Percentiles rank a stretch among this genome's conserved stretches.
phyloP scores from a whole-genome alignment of 768 basidiomycete species.

The Rhizopogon vinicolor region DNA sequence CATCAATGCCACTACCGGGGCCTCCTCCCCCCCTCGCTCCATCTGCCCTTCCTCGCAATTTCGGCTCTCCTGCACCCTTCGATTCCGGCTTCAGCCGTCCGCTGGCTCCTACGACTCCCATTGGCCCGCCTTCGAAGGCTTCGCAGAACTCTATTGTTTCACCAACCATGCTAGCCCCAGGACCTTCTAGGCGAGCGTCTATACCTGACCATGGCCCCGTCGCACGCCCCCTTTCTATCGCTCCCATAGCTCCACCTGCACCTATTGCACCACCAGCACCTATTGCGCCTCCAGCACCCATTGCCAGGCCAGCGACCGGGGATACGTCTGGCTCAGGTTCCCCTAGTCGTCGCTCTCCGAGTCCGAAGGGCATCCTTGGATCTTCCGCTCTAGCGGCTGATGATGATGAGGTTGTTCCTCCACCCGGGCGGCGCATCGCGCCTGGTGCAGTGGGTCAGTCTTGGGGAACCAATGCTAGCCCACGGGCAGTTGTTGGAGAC shows the following conservation, averaged over 20 bases:
- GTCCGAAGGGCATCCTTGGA: conserved; percentile 65
- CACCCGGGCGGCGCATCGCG: conserved; percentile 39
- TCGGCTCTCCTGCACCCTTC: conserved; percentile 47
- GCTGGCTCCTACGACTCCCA: conserved; percentile 41
- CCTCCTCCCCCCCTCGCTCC: conserved; percentile 46
- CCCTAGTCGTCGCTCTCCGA: conserved; percentile 44
- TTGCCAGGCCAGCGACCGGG: conserved; percentile 45
- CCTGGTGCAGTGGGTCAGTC: conserved; percentile 39
- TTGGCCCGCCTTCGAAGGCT: conserved; percentile 47
- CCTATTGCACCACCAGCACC: conserved; percentile 68
- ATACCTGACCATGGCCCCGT: conserved; percentile 45
- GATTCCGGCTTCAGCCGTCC: conserved; percentile 45
- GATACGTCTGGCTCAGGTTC: conserved; percentile 51
- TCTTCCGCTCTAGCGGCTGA: conserved; percentile 76
- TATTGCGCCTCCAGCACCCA: conserved; percentile 66
- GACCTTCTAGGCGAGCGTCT: conserved; percentile 44
- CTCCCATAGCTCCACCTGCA: conserved; percentile 55
- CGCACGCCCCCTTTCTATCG: conserved; percentile 36
- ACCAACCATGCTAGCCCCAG: conserved; percentile 39
- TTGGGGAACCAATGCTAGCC: conserved; percentile 45
- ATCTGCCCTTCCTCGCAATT: conserved; percentile 50
- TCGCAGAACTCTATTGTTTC: conserved; percentile 32
- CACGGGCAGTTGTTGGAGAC: conserved; percentile 37
- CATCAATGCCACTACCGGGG: conserved; percentile 39
- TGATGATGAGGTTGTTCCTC: conserved; percentile 72